phyloP scores from a whole-genome alignment of 257 asterid species.

The Cinchona pubescens region DNA sequence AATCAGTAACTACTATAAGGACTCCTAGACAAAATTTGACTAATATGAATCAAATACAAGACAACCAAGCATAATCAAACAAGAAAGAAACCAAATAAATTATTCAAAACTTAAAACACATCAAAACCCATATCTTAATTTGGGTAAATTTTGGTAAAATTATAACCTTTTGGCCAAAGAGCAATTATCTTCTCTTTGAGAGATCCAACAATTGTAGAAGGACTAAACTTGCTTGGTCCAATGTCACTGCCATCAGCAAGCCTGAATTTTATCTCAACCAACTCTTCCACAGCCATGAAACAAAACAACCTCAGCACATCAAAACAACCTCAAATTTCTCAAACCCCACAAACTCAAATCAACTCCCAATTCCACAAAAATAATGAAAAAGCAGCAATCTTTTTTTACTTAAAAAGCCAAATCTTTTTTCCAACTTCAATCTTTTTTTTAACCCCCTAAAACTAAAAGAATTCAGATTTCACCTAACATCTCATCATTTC shows the following conservation, averaged over 20 bases:
- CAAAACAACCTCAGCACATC: constrained; percentile 22
- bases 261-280: constrained; percentile 85
- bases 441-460: neutral
- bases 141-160: neutral
- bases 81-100: neutral
- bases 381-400: neutral
- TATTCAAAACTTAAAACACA: neutral
- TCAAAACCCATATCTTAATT: neutral
- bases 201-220: constrained; percentile 62
- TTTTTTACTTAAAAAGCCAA: too few species aligned
- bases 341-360: constrained; percentile 35
- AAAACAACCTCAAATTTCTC: constrained; percentile 30
- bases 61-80: neutral
- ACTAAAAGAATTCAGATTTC: neutral
- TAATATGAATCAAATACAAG: neutral
- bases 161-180: constrained; percentile 87
- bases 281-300: constrained; percentile 77
- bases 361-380: constrained; percentile 8
- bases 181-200: constrained; percentile 86
- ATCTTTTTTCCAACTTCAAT: too few species aligned
- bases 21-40: neutral
- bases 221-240: constrained; percentile 78
- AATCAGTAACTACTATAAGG: neutral
- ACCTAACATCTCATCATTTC: neutral
- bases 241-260: constrained; percentile 94